These are phyloP conservation scores for Wallacemonas collosoma DNA, from an alignment of 208 protist genomes.

Conservation along the genomic window DNA sequence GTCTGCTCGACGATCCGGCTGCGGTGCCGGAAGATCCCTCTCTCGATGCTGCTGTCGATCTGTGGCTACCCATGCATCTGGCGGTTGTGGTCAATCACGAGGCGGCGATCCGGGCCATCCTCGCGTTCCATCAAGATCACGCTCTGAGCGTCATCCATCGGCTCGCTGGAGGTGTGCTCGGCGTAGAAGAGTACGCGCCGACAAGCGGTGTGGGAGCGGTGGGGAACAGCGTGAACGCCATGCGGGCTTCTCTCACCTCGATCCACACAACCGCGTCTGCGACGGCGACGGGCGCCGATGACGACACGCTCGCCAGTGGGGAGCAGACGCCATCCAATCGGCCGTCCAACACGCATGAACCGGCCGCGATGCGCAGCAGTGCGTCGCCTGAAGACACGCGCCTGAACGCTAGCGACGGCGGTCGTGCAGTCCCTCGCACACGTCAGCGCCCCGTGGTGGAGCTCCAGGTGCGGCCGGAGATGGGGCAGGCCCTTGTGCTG, in stretches of 20 bases:
- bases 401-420: not conserved
- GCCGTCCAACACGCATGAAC: not conserved
- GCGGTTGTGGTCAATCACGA: slow-evolving; percentile 58
- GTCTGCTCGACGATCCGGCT: slow-evolving; percentile 51
- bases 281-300: slow-evolving; percentile 9
- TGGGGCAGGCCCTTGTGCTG: slow-evolving; percentile 51
- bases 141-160: slow-evolving; percentile 37
- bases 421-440: slow-evolving; percentile 3
- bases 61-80: slow-evolving; percentile 71
- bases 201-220: not conserved
- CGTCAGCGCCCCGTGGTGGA: slow-evolving; percentile 22
- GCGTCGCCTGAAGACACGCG: not conserved
- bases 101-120: slow-evolving; percentile 28
- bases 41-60: slow-evolving; percentile 44
- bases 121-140: slow-evolving; percentile 68
- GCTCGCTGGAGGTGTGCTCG: slow-evolving; percentile 20
- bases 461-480: slow-evolving; percentile 47
- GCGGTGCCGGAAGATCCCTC: slow-evolving; percentile 35
- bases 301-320: slow-evolving; percentile 4
- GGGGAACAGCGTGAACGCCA: not conserved
- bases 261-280: not conserved
- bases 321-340: slow-evolving; percentile 11
- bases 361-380: not conserved
- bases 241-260: not conserved
- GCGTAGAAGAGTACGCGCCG: not conserved